Conservation (phyloP, 768 basidiomycete genomes). For the Russula foetens region DNA sequence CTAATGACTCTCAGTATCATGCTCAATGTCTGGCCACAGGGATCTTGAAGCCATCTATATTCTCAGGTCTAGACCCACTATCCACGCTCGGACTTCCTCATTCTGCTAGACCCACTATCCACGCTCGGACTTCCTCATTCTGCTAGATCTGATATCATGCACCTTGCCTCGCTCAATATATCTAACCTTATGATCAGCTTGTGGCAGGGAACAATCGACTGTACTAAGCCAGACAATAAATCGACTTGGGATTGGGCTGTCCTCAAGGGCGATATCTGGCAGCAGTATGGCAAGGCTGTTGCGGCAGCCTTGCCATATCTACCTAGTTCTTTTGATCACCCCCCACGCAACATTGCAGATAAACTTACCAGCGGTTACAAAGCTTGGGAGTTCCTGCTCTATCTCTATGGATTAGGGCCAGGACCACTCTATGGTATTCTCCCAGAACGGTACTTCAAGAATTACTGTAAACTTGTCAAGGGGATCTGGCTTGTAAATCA, state of each 20-base stretch:
- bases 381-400: no score
- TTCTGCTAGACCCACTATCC: no score
- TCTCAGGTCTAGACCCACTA: not conserved
- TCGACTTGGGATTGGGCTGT: not conserved
- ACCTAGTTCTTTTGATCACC: not conserved
- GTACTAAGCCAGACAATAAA: not conserved
- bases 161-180: not conserved
- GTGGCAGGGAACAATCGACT: no score
- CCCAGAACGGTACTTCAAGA: slow-evolving; percentile 20
- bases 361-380: slow-evolving; percentile 35
- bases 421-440: slow-evolving; percentile 24
- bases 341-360: slow-evolving; percentile 32
- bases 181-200: not conserved
- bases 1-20: not conserved
- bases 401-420: no score
- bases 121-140: no score
- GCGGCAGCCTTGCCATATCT: no score
- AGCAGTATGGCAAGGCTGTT: not conserved
- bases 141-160: no score
- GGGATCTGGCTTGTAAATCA: slow-evolving; percentile 23
- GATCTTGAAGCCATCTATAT: not conserved
- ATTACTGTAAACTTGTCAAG: slow-evolving; percentile 27
- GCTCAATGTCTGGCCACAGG: no score
- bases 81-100: no score
- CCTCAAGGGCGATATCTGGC: not conserved